Conservation (phyloP, 2,329 filamentous ascomycete genomes). For the Verticillium klebahnii region DNA sequence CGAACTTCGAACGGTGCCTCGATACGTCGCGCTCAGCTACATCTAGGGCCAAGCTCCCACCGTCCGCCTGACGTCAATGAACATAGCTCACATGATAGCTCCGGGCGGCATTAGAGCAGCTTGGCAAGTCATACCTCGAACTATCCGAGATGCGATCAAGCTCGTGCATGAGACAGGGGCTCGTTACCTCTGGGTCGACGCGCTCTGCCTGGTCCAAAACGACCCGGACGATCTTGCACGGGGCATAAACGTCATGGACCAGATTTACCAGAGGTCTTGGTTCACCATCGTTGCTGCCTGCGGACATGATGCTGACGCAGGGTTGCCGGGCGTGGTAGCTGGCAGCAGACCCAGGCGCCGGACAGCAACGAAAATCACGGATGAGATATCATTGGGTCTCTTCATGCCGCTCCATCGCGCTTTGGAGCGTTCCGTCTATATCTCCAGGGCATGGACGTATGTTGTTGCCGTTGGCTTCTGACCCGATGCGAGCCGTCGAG, state of each 20-base stretch:
- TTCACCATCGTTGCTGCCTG: slow-evolving; percentile 1
- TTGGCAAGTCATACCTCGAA: too few species aligned
- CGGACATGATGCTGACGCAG: slow-evolving; percentile 1
- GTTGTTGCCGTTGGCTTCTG: too few species aligned
- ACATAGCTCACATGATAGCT: not conserved
- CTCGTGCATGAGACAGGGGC: slow-evolving; percentile 2
- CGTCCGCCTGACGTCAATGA: not conserved
- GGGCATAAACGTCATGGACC: slow-evolving; percentile 3
- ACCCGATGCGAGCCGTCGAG: too few species aligned
- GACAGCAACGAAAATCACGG: too few species aligned
- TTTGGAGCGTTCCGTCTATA: too few species aligned
- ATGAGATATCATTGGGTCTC: too few species aligned
- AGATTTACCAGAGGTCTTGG: not conserved
- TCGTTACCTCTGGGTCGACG: slow-evolving; percentile 12
- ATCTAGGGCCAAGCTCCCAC: not conserved
- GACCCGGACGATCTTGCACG: not conserved
- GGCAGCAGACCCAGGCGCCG: too few species aligned
- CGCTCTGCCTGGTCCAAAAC: slow-evolving; percentile 10
- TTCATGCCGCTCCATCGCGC: too few species aligned
- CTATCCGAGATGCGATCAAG: slow-evolving; percentile 7
- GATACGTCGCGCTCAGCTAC: slow-evolving; percentile 3
- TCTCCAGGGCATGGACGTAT: too few species aligned
- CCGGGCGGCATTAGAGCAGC: not conserved
- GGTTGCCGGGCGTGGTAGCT: not conserved
- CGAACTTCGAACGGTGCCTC: not conserved